Percentiles rank a stretch among this genome's conserved stretches.
These are phyloP conservation scores for Acacia melanoxylon DNA, from an alignment of 306 rosid genomes.

Conservation along the genomic window DNA sequence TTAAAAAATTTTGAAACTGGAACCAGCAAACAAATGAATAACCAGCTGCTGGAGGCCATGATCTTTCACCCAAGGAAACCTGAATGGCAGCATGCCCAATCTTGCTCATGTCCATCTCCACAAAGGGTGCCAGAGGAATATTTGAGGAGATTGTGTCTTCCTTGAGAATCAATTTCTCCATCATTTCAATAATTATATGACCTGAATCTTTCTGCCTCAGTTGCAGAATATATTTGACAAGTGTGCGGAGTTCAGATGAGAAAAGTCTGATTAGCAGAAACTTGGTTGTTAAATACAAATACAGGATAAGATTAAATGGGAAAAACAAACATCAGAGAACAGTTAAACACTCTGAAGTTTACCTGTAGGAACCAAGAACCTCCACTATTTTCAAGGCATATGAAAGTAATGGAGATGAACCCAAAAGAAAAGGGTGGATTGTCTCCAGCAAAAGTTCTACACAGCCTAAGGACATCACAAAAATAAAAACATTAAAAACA, in stretches of 20 bases:
- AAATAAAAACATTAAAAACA: conserved; percentile 19
- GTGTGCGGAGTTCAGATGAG: conserved; percentile 75
- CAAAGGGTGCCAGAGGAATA: conserved; percentile 86
- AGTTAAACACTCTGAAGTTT: conserved; percentile 17
- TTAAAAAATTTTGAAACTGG: conserved; percentile 79
- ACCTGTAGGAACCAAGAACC: conserved; percentile 98
- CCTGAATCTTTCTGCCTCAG: conserved; percentile 84
- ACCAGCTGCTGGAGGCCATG: conserved; percentile 99
- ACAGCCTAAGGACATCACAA: conserved; percentile 60
- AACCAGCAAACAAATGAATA: conserved; percentile 99
- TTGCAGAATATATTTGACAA: conserved; percentile 78
- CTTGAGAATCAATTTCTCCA: conserved; percentile 80
- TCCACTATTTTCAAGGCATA: conserved; percentile 84
- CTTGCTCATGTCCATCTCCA: conserved; percentile 96
- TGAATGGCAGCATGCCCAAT: conserved; percentile 94
- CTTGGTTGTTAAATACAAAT: conserved; percentile 22
- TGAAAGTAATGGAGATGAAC: conserved; percentile 84
- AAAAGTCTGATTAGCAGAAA: conserved; percentile 74
- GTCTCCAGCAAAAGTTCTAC: conserved; percentile 91
- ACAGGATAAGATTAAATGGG: conserved; percentile 20
- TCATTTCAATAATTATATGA: conserved; percentile 77
- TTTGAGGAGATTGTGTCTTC: conserved; percentile 81
- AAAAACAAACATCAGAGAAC: conserved; percentile 26
- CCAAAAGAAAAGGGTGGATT: conserved; percentile 83
- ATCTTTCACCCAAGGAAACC: conserved; percentile 98